Evolutionary conservation across 768 basidiomycete species (phyloP).

Genomic region (Neoboletus brunneissimus): DNA sequence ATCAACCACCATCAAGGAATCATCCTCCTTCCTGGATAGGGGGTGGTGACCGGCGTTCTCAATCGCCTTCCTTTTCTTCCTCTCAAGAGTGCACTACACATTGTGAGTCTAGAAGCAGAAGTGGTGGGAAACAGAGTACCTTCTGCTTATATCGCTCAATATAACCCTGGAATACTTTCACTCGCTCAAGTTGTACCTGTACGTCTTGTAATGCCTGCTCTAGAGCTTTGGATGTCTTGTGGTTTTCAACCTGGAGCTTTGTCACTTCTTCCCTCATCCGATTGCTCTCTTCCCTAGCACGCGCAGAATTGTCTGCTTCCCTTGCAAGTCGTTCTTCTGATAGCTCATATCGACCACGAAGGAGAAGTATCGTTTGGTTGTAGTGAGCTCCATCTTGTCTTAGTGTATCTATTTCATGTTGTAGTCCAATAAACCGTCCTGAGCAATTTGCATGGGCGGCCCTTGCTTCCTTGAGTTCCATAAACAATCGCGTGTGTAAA

Average conservation of each 20-base stretch:
- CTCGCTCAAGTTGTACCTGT: conserved; percentile 19
- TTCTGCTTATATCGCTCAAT: conserved; percentile 20
- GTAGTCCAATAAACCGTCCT: conserved; percentile 5
- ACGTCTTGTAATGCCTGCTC: conserved; percentile 16
- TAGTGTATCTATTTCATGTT: conserved; percentile 13
- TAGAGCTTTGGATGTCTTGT: conserved; percentile 15
- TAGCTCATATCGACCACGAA: conserved; percentile 15
- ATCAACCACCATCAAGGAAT: conserved; percentile 31
- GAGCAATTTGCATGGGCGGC: conserved; percentile 16
- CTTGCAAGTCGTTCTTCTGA: conserved; percentile 12
- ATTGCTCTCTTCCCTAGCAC: conserved; percentile 11
- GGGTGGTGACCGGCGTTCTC: conserved; percentile 9
- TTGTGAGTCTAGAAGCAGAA: not conserved
- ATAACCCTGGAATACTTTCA: conserved; percentile 22
- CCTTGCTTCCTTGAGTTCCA: conserved; percentile 12
- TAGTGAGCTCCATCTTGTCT: conserved; percentile 2
- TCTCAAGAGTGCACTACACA: conserved; percentile 22
- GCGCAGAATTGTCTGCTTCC: conserved; percentile 4
- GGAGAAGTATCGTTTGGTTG: conserved; percentile 10
- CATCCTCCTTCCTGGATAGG: conserved; percentile 21
- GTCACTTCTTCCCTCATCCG: conserved; percentile 19
- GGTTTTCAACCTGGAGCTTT: conserved; percentile 24
- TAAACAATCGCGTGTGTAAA: conserved; percentile 6
- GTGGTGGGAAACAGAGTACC: conserved; percentile 10
- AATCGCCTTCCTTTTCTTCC: conserved; percentile 27